Base-by-base conservation (phyloP, 148 eudicot genomes). In the Fallopia convolvulus region DNA sequence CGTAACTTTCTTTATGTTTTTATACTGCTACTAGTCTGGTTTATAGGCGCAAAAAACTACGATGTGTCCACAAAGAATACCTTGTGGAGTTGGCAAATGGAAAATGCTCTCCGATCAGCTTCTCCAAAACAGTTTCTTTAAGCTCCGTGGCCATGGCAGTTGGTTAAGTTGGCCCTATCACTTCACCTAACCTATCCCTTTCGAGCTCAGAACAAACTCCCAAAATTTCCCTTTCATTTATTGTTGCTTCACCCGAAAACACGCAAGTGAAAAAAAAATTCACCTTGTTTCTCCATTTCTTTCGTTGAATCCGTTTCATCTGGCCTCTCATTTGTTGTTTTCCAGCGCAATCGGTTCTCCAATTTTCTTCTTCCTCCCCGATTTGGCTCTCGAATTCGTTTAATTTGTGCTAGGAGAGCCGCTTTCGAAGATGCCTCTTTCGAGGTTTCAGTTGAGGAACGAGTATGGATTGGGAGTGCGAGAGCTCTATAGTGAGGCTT, bases 401-500 rank as follows among this genome's bases (percentile, higher is more conserved):
- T 7, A 3, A 70, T 44, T 23, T 72, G 55, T 13, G 39, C 21
- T 18, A 6, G 17, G 48, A 72, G 72, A 4, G 56, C 56, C 56
- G 56, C 0, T 50, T 50, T 14, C n/a, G 75, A 81, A 83, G 77
- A 94, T 94, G 99, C 99, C 99, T 74, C 77, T 95, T 77, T 89
- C 84, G 74, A 84, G 99, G 79, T 87, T 84, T 61, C 81, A 79
- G 77, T 89, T 95, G 82, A 86, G 89, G 80, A 95, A 95, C 79
- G 94, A 87, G 91, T 95, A 91, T 80, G 86, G 87, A 1, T 81
- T 91, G 75, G 99, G 98, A 71, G 83, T 76, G 15, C 78, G 85
- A 74, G 94, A 93, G 88, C 80, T 95, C 30, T 95, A 90, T 77
- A 83, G 75, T 58, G 88, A 83, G 14, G 89, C 83, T 3, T 84